Evolutionary conservation across 306 rosid species (phyloP), one percentile per base, ranked within the genome.

Genomic region (Prunus kanzakura): DNA sequence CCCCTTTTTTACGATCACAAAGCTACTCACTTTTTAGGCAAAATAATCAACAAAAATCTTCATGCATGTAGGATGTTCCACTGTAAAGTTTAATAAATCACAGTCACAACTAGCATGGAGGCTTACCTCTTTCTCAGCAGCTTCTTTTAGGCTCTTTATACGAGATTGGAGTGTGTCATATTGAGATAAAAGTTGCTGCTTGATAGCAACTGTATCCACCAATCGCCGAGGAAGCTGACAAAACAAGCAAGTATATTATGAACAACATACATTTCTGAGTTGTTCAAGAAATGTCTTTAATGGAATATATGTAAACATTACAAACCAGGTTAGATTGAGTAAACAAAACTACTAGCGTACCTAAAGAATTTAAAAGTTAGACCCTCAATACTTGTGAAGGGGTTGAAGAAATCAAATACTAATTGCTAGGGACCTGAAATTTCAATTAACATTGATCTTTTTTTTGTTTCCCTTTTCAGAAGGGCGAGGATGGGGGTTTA

Each of bases 171-270:
- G 92, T 82, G 87, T 70, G 79, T 95, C 96, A 79, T 95, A 92
- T 78, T 95, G 99, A 73, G 99, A 87, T 84, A 95, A 78, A 84
- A 95, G 97, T 54, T 81, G 92, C 81, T 95, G 99, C 82, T 88
- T 95, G 83, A 95, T 88, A 3, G 91, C 91, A 85, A 79, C 82
- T 69, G 82, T 81, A 65, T 95, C 97, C 60, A 83, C 96, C 46
- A 90, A 83, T 80, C 91, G 75, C 80, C 86, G 97, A 8, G 99
- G 97, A 84, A 95, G 96, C 99, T 95, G 82, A 77, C 43, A 82
- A 71, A 54, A 81, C 15, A 69, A 62, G n/a, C 49, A 74, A 81
- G 80, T 64, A 73, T 15, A 46, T 4, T 15, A 46, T 4, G 38
- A 66, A n/a, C 64, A 30, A n/a, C 64, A 32, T 13, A 13, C 32